Evolutionary conservation across 2,329 filamentous ascomycete genomes (phyloP).

Genomic region (Pseudocercospora crystallina): DNA sequence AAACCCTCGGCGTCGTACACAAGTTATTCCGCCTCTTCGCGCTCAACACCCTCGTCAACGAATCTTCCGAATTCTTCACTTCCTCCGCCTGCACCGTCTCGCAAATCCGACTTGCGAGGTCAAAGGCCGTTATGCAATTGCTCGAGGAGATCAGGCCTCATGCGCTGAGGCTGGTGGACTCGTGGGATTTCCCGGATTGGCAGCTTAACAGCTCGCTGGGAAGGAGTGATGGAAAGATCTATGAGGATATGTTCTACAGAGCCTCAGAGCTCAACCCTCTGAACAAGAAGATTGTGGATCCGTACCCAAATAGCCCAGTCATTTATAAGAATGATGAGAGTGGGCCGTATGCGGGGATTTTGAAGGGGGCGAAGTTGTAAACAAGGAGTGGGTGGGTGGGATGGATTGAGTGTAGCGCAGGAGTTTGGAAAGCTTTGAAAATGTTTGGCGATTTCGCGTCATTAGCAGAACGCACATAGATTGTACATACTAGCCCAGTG

Average conservation of each 20-base stretch:
- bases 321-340: conserved; percentile 61
- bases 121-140: conserved; percentile 66
- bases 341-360: conserved; percentile 29
- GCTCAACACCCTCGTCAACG: conserved; percentile 65
- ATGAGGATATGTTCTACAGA: conserved; percentile 73
- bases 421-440: too few species aligned
- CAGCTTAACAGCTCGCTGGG: conserved; percentile 71
- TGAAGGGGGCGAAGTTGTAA: conserved; percentile 36
- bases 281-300: conserved; percentile 70
- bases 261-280: conserved; percentile 72
- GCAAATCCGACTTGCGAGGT: conserved; percentile 69
- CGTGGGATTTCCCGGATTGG: conserved; percentile 78
- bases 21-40: conserved; percentile 67
- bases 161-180: conserved; percentile 68
- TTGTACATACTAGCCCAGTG: too few species aligned
- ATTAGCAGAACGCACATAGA: too few species aligned
- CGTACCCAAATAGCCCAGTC: conserved; percentile 63
- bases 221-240: conserved; percentile 71
- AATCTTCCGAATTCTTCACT: conserved; percentile 71
- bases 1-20: conserved; percentile 60
- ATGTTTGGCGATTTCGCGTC: too few species aligned
- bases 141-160: conserved; percentile 72
- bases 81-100: conserved; percentile 67
- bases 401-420: neutral
- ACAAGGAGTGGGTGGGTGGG: too few species aligned